Conservation (phyloP, 2,329 filamentous ascomycete genomes). For the Mycocentrospora acerina region DNA sequence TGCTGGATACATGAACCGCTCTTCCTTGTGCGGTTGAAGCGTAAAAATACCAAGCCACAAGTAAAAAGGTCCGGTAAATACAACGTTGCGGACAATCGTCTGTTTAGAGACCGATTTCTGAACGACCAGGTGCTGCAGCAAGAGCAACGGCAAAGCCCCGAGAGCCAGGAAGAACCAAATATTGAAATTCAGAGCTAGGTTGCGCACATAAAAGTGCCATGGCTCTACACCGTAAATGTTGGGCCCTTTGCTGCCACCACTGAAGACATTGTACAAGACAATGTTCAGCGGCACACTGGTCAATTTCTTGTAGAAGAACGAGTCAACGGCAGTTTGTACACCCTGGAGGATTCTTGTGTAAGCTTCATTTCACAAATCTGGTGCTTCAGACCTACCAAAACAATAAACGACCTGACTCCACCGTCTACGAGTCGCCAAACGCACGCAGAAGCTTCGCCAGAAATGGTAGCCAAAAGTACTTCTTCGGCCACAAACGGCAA, state of each 20-base stretch:
- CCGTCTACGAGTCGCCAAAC: slow-evolving; percentile 68
- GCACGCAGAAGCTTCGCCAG: slow-evolving; percentile 61
- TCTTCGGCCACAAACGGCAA: slow-evolving; percentile 82
- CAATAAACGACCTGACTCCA: slow-evolving; percentile 61
- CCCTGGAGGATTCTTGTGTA: slow-evolving; percentile 49
- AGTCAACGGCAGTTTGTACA: slow-evolving; percentile 70
- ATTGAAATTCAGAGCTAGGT: slow-evolving; percentile 92
- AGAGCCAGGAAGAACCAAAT: slow-evolving; percentile 86
- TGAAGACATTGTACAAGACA: slow-evolving; percentile 92
- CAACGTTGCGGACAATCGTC: slow-evolving; percentile 71
- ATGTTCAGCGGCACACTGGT: slow-evolving; percentile 87
- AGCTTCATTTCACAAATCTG: too few species aligned
- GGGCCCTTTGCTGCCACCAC: slow-evolving; percentile 73
- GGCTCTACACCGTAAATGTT: slow-evolving; percentile 94
- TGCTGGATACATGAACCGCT: slow-evolving; percentile 96
- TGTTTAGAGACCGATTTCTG: slow-evolving; percentile 64
- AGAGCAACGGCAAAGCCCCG: slow-evolving; percentile 70
- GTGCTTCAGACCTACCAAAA: slow-evolving; percentile 62
- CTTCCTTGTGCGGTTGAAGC: slow-evolving; percentile 92
- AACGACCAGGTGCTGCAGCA: slow-evolving; percentile 69
- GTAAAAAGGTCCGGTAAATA: slow-evolving; percentile 85
- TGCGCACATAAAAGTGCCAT: slow-evolving; percentile 95
- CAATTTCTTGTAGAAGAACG: slow-evolving; percentile 80
- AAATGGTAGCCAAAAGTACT: slow-evolving; percentile 54
- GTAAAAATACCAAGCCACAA: slow-evolving; percentile 93